These are phyloP conservation scores for Xylariaceae sp. DNA, from an alignment of 2,329 filamentous ascomycete species.

Conservation along the genomic window DNA sequence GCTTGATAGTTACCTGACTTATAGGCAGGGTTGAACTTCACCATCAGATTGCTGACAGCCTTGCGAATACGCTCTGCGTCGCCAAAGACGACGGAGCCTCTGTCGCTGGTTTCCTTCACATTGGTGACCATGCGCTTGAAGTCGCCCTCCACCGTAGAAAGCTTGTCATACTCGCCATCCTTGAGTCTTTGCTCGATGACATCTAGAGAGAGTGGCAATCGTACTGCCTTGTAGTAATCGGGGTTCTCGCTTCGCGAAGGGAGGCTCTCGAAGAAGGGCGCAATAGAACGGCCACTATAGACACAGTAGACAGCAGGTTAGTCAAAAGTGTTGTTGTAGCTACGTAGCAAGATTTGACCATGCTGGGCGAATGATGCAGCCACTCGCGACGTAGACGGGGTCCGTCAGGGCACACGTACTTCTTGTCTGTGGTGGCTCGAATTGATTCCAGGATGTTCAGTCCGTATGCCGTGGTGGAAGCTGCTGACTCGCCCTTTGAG, in stretches of 20 bases:
- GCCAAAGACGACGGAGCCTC: conserved; percentile 64
- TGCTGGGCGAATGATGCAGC: too few species aligned
- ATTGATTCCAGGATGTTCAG: conserved; percentile 68
- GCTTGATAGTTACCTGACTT: conserved; percentile 59
- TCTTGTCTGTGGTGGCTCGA: conserved; percentile 72
- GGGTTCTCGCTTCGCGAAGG: conserved; percentile 56
- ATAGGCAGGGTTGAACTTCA: conserved; percentile 78
- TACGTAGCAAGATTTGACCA: too few species aligned
- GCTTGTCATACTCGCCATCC: conserved; percentile 57
- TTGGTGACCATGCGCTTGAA: conserved; percentile 84
- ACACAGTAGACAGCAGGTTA: conserved; percentile 16
- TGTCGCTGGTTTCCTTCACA: conserved; percentile 75
- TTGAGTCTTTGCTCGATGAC: conserved; percentile 70
- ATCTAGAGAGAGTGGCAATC: conserved; percentile 71
- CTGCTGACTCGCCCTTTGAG: conserved; percentile 51
- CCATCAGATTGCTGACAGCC: conserved; percentile 81
- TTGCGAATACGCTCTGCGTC: conserved; percentile 85
- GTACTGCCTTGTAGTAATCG: conserved; percentile 71
- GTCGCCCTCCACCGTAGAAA: conserved; percentile 74
- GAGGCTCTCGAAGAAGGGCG: conserved; percentile 67
- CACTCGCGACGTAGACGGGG: too few species aligned
- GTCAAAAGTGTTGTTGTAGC: too few species aligned
- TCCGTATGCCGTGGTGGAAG: conserved; percentile 65
- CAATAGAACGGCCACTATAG: conserved; percentile 62
- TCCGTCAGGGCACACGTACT: conserved; percentile 55